These are phyloP conservation scores for Cubamyces lactineus DNA, from an alignment of 768 basidiomycete genomes.

Conservation along the genomic window DNA sequence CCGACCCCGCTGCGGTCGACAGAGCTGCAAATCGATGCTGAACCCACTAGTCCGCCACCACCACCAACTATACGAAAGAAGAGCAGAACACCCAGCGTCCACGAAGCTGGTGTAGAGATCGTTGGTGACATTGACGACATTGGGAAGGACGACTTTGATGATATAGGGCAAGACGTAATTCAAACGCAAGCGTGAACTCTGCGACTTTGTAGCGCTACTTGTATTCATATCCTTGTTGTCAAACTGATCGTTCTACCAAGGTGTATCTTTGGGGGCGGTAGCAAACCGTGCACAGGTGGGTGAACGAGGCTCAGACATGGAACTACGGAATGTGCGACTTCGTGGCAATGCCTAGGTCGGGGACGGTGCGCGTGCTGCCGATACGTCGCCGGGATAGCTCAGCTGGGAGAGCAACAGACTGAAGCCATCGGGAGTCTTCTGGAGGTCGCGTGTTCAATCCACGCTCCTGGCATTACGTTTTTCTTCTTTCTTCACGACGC, in stretches of 20 bases:
- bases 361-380: neutral
- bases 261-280: no score
- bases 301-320: no score
- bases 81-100: slow-evolving; percentile 24
- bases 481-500: neutral
- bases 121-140: slow-evolving; percentile 36
- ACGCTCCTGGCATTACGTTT: slow-evolving; percentile 22
- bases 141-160: slow-evolving; percentile 15
- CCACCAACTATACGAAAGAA: slow-evolving; percentile 19
- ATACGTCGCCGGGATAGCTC: slow-evolving; percentile 35
- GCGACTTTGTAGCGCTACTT: neutral
- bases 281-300: no score
- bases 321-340: no score
- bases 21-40: slow-evolving; percentile 25
- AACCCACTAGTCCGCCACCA: neutral
- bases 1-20: slow-evolving; percentile 40
- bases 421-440: slow-evolving; percentile 28
- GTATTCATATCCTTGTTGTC: neutral
- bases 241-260: neutral
- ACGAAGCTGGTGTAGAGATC: slow-evolving; percentile 34
- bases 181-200: neutral
- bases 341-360: no score
- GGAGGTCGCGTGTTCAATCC: slow-evolving; percentile 23
- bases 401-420: slow-evolving; percentile 41
- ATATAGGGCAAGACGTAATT: neutral